Conservation (phyloP, 768 basidiomycete genomes). For the Kwoniella mangroviensis region DNA sequence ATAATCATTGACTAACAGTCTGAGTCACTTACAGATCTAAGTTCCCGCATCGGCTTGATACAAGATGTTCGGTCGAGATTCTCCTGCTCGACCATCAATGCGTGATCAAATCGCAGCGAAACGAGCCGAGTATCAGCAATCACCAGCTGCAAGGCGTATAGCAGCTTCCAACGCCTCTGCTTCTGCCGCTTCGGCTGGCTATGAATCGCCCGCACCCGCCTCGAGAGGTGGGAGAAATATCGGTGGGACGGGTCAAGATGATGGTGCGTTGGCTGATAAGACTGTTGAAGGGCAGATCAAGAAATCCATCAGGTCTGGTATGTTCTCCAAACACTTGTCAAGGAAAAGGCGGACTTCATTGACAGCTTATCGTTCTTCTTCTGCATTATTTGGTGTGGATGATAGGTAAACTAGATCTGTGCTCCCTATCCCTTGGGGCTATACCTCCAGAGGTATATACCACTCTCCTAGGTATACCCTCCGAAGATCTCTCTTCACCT, state of each 20-base stretch:
- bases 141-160: constrained; percentile 13
- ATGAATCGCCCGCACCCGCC: constrained; percentile 7
- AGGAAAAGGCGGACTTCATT: not conserved
- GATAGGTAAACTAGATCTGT: constrained; percentile 49
- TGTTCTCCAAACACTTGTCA: constrained; percentile 10
- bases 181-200: constrained; percentile 5
- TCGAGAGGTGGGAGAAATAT: constrained; percentile 1
- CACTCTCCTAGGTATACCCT: constrained; percentile 35
- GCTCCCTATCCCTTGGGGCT: constrained; percentile 24
- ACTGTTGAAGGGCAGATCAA: constrained; percentile 37
- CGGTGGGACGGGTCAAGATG: not conserved
- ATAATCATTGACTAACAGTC: too few relatives aligned
- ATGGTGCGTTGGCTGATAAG: constrained; percentile 35
- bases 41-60: too few relatives aligned
- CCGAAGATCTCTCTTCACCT: constrained; percentile 33
- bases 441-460: constrained; percentile 46
- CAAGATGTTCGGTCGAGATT: constrained; percentile 18
- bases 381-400: not conserved
- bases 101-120: constrained; percentile 51
- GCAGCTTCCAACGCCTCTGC: constrained; percentile 10
- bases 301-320: constrained; percentile 39
- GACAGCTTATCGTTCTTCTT: too few relatives aligned
- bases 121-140: constrained; percentile 36
- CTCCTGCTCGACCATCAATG: constrained; percentile 24
- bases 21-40: not conserved